Evolutionary conservation across 2,329 filamentous ascomycete genomes (phyloP).

Genomic region (Cladosporium sp.): DNA sequence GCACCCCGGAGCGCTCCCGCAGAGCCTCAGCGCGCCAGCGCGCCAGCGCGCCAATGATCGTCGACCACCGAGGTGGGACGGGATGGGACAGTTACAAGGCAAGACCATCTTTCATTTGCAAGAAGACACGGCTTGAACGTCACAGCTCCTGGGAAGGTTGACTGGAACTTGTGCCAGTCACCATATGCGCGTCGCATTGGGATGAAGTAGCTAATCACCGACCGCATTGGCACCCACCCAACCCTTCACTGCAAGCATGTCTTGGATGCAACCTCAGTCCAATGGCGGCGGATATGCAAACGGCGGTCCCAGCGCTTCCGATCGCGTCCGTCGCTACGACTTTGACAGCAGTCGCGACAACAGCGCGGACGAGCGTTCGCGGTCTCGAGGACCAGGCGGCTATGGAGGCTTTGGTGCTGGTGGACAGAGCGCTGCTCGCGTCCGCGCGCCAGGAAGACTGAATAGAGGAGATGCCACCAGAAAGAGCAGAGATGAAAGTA

Average conservation of each 20-base stretch:
- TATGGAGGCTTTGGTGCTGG: slow-evolving; percentile 32
- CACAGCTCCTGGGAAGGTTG: no score
- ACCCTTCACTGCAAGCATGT: slow-evolving; percentile 2
- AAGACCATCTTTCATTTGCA: no score
- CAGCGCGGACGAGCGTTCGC: slow-evolving; percentile 31
- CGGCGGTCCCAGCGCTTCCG: not conserved
- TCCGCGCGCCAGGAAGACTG: slow-evolving; percentile 31
- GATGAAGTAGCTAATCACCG: not conserved
- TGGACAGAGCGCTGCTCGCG: slow-evolving; percentile 14
- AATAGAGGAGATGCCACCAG: slow-evolving; percentile 37
- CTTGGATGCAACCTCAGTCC: slow-evolving; percentile 15
- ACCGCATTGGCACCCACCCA: not conserved
- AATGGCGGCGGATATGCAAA: slow-evolving; percentile 27
- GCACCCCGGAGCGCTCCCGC: not conserved
- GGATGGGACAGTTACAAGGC: no score
- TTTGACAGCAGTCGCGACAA: slow-evolving; percentile 31
- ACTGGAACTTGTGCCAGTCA: no score
- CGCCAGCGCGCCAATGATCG: no score
- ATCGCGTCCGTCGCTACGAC: slow-evolving; percentile 30
- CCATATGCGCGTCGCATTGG: not conserved
- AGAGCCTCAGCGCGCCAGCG: not conserved
- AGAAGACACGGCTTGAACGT: no score
- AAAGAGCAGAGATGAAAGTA: slow-evolving; percentile 34
- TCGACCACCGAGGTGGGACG: no score
- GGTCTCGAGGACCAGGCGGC: slow-evolving; percentile 33